Percentiles rank a stretch among this genome's conserved stretches.
phyloP scores from a whole-genome alignment of 148 eudicot genomes.

The Bassia scoparia region DNA sequence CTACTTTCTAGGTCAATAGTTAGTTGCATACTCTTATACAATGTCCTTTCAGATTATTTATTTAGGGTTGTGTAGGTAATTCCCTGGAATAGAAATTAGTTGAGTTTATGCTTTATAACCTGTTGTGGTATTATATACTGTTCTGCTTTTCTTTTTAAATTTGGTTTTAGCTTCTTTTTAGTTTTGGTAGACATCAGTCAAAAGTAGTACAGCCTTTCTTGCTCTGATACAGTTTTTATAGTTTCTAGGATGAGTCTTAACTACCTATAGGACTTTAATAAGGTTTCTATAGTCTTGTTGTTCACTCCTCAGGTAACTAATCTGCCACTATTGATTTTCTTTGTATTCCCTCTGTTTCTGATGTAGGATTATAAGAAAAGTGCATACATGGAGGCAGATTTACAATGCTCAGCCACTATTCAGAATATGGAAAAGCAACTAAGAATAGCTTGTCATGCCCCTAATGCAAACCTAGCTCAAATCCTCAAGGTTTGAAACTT shows the following conservation, averaged over 20 bases:
- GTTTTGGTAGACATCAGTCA: background rate
- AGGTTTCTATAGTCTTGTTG: background rate
- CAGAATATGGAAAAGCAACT: slow-evolving; percentile 83
- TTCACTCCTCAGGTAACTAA: background rate
- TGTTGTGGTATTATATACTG: too few relatives aligned
- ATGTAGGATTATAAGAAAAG: slow-evolving; percentile 77
- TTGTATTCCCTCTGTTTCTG: slow-evolving; percentile 11
- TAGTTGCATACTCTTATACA: background rate
- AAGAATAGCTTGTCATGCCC: slow-evolving; percentile 70
- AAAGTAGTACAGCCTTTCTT: background rate
- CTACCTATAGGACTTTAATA: background rate
- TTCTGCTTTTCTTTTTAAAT: background rate
- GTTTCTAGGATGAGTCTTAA: background rate
- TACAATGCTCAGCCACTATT: slow-evolving; percentile 64
- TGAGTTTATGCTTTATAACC: background rate
- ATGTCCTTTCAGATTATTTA: background rate
- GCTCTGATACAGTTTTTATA: background rate
- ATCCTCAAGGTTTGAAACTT: slow-evolving; percentile 52
- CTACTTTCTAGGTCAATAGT: background rate
- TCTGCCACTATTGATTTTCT: background rate
- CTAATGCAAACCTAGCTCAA: slow-evolving; percentile 59
- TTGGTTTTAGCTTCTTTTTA: background rate
- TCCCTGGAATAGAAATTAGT: background rate
- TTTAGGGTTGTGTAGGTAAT: background rate
- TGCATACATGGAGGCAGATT: slow-evolving; percentile 81